Evolutionary conservation across 352 stramenopile genomes (phyloP).

Genomic region (Pythium biforme): DNA sequence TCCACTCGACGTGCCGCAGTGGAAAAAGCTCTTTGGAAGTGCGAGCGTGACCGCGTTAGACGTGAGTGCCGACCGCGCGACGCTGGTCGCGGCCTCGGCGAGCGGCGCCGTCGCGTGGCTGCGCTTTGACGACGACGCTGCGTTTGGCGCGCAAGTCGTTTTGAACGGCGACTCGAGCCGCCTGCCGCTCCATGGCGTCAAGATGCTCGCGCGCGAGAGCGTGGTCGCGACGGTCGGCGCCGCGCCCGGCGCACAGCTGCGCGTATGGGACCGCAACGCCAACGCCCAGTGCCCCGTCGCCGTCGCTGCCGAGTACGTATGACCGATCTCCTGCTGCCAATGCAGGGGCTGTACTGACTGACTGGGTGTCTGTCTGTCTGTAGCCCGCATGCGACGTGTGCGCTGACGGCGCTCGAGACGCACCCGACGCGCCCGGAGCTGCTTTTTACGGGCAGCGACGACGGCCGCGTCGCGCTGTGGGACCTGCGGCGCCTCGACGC

Average conservation of each 20-base stretch:
- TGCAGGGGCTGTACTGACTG: background rate
- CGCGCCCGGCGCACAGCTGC: conserved; percentile 57
- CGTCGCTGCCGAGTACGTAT: conserved; percentile 53
- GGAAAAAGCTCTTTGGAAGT: conserved; percentile 49
- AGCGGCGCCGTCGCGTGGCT: conserved; percentile 65
- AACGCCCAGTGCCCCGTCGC: conserved; percentile 60
- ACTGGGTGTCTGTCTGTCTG: conserved; percentile 8
- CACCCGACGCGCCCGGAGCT: conserved; percentile 78
- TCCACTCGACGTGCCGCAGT: conserved; percentile 47
- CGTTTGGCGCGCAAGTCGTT: conserved; percentile 7
- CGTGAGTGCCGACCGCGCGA: conserved; percentile 42
- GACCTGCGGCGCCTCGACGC: conserved; percentile 66
- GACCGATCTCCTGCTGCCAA: background rate
- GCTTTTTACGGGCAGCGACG: conserved; percentile 65
- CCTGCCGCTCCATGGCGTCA: conserved; percentile 61
- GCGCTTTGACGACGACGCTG: conserved; percentile 45
- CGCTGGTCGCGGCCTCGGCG: conserved; percentile 53
- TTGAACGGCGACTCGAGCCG: conserved; percentile 49
- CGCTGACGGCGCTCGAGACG: conserved; percentile 64
- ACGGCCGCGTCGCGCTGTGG: conserved; percentile 71
- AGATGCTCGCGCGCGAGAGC: conserved; percentile 66
- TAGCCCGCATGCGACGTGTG: conserved; percentile 36
- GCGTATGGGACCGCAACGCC: conserved; percentile 67
- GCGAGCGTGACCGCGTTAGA: conserved; percentile 60
- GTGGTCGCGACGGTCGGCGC: conserved; percentile 73